A percentile compares a stretch with the other conserved stretches of the same genome.
Evolutionary conservation across 345 rosid genomes (phyloP).

Genomic region (Hibiscus mutabilis): DNA sequence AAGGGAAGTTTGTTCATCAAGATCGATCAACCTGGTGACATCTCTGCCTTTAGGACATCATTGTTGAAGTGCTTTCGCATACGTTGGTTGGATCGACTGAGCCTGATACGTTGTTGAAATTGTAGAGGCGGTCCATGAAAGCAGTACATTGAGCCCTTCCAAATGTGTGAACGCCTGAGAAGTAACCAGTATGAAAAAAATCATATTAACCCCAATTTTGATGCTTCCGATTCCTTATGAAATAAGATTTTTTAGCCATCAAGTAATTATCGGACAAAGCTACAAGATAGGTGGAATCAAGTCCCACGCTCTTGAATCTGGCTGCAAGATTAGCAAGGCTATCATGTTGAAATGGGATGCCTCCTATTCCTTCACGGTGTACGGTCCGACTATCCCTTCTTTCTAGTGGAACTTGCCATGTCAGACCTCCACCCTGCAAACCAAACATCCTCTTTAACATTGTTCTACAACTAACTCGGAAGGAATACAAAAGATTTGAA

Average conservation of each 20-base stretch:
- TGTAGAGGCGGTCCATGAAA: conserved; percentile 1
- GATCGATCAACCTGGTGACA: conserved; percentile 2
- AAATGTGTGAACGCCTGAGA: conserved; percentile 13
- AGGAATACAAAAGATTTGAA: background rate
- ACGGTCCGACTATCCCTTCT: conserved; percentile 27
- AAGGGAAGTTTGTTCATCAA: conserved; percentile 5
- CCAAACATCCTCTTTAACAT: background rate
- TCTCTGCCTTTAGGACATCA: conserved; percentile 14
- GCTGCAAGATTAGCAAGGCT: conserved; percentile 15
- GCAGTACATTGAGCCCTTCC: conserved; percentile 11
- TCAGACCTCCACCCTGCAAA: conserved; percentile 29
- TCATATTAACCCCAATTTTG: background rate
- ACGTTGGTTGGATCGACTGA: conserved; percentile 6
- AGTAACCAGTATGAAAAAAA: background rate
- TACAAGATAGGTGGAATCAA: conserved; percentile 23
- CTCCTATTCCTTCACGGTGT: conserved; percentile 20
- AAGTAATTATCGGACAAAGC: conserved; percentile 32
- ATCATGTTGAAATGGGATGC: conserved; percentile 23
- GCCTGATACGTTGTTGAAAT: background rate
- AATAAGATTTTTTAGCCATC: no score
- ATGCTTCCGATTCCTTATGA: no score
- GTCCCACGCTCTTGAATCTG: conserved; percentile 18
- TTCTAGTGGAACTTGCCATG: conserved; percentile 28
- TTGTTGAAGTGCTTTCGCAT: background rate
- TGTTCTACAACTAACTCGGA: background rate